phyloP scores from a whole-genome alignment of 495 filamentous ascomycete species.

The Hypoxylon trugodes region DNA sequence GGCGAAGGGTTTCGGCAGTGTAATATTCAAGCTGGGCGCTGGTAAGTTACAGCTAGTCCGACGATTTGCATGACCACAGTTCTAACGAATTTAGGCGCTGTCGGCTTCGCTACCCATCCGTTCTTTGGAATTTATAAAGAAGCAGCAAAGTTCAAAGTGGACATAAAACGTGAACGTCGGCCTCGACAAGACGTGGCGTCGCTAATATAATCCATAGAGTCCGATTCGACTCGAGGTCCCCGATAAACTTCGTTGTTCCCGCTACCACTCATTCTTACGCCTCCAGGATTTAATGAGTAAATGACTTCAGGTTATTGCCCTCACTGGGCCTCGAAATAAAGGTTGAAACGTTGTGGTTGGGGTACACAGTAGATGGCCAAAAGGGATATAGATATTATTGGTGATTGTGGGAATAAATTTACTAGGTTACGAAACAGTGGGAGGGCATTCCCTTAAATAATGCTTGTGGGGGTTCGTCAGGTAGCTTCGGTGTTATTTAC shows the following conservation, averaged over 20 bases:
- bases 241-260: not conserved
- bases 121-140: constrained; percentile 69
- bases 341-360: no score
- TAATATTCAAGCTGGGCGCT: constrained; percentile 62
- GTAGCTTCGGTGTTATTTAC: no score
- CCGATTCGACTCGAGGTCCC: not conserved
- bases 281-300: no score
- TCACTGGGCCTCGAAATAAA: no score
- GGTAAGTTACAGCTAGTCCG: constrained; percentile 46
- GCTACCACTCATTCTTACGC: not conserved
- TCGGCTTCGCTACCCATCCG: constrained; percentile 62
- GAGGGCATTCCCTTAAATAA: no score
- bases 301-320: no score
- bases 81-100: constrained; percentile 40
- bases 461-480: no score
- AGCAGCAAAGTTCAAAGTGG: constrained; percentile 33
- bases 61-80: constrained; percentile 2
- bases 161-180: constrained; percentile 24
- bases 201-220: constrained; percentile 19
- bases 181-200: constrained; percentile 8
- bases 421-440: no score
- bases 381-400: no score
- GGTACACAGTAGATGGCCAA: no score
- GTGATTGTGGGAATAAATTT: no score
- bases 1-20: constrained; percentile 62